Base-by-base conservation (phyloP, 1,284 basidiomycete genomes). In the Puccinia horiana region DNA sequence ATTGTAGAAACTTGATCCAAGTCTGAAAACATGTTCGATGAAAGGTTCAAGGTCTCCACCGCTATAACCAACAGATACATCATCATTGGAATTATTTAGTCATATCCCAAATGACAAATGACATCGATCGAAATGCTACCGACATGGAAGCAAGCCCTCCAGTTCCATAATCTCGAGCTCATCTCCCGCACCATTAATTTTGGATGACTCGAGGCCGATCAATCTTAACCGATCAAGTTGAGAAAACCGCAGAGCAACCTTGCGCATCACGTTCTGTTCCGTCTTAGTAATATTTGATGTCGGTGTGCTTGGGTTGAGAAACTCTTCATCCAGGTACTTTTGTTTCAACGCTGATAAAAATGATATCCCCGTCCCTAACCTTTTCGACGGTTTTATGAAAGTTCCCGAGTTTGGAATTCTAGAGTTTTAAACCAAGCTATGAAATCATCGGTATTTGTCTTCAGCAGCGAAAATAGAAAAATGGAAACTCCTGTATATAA, bases 21-120 rank as follows among this genome's bases (percentile, higher is more conserved):
- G 49, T 72, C 69, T 11, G 44, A 72, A 72, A 72, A 54, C 32
- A 72, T 29, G 42, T 72, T 72, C 9, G 69, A 72, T 26, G 69
- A 72, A 29, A 72, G 23, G 40, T 72, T 72, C 23, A 72, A 72
- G 2, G 69, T 72, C 44, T 72, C 69, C 32, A 54, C 69, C 18
- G 69, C 69, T 72, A 37, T 16, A 5, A n/a, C 29, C 35, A 40
- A 65, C 35, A n/a, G n/a, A n/a, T n/a, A 23, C 35, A 40, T 40
- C 35, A 65, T 40, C 20, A 8, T 4, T 49, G 20, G 6, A 14
- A 72, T 49, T 49, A 8, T 40, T 49, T 16, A 49, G 67, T 70
- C 2, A 5, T 40, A 37, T 69, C 11, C 23, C 42, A 69, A 40
- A 29, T 70, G 29, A 3, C 26, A 8, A 20, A 14, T 29, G 23